A percentile compares a stretch with the other conserved stretches of the same genome.
Conservation (phyloP, 2,329 filamentous ascomycete species). For the Penicillium freii region DNA sequence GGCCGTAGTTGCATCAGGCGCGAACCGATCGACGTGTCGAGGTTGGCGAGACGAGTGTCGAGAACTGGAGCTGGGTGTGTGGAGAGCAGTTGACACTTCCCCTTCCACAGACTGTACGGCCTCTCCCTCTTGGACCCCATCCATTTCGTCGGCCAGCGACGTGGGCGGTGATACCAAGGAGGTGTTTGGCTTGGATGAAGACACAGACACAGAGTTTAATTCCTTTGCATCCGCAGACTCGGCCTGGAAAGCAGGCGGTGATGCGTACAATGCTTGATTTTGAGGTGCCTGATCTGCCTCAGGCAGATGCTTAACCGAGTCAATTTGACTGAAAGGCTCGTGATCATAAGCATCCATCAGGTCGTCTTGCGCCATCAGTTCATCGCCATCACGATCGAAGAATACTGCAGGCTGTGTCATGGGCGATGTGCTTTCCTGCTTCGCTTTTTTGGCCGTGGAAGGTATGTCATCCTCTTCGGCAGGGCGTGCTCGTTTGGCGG, state of each 20-base stretch:
- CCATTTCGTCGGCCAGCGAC: constrained; percentile 44
- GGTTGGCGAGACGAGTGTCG: constrained; percentile 47
- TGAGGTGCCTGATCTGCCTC: constrained; percentile 18
- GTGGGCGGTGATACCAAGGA: constrained; percentile 47
- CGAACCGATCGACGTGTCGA: constrained; percentile 41
- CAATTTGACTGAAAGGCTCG: constrained; percentile 7
- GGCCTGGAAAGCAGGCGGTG: constrained; percentile 38
- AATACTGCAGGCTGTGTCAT: constrained; percentile 21
- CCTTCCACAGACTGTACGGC: constrained; percentile 31
- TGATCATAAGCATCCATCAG: constrained; percentile 16
- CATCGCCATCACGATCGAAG: constrained; percentile 22
- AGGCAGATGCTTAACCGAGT: constrained; percentile 10
- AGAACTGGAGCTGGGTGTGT: constrained; percentile 43
- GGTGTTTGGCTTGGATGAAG: constrained; percentile 33
- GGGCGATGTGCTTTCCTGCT: constrained; percentile 36
- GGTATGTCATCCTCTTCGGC: constrained; percentile 40
- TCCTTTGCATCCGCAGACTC: constrained; percentile 34
- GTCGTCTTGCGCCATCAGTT: constrained; percentile 14
- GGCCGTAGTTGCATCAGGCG: constrained; percentile 32
- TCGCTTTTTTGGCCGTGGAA: constrained; percentile 33
- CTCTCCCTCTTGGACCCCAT: constrained; percentile 34
- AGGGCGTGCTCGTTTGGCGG: constrained; percentile 53
- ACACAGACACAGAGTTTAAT: constrained; percentile 26
- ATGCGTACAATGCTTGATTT: constrained; percentile 36
- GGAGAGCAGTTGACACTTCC: constrained; percentile 27